These are phyloP conservation scores for Leishmania gerbilli DNA, from an alignment of 208 protist species.

Conservation along the genomic window DNA sequence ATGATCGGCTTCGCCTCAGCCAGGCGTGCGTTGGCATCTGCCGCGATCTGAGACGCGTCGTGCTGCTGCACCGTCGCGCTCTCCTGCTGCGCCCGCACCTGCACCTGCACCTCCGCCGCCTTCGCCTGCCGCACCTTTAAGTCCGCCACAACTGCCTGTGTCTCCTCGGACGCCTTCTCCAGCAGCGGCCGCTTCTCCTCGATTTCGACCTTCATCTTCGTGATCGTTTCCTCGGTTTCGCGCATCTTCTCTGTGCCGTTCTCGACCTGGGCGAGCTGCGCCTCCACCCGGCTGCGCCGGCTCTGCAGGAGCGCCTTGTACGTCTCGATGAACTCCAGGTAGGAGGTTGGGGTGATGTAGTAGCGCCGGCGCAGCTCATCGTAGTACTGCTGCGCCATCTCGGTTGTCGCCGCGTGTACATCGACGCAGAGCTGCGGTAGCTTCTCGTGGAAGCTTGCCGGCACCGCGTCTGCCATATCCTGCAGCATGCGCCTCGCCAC, in stretches of 20 bases:
- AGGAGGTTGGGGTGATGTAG: conserved; percentile 96
- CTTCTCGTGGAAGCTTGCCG: conserved; percentile 50
- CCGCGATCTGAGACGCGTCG: conserved; percentile 85
- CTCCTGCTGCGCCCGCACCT: conserved; percentile 91
- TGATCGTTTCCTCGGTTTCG: conserved; percentile 93
- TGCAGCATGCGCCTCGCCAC: conserved; percentile 89
- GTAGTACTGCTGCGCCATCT: conserved; percentile 83
- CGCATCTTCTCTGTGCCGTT: conserved; percentile 93
- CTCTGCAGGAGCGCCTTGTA: conserved; percentile 90
- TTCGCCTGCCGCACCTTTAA: conserved; percentile 86
- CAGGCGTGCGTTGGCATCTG: conserved; percentile 90
- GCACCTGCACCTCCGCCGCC: conserved; percentile 87
- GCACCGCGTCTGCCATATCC: conserved; percentile 45
- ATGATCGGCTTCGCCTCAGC: conserved; percentile 95
- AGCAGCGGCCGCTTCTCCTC: conserved; percentile 90
- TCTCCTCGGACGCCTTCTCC: conserved; percentile 89
- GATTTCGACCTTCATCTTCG: conserved; percentile 92
- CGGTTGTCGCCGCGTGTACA: conserved; percentile 79
- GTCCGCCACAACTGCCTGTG: conserved; percentile 88
- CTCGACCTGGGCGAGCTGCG: conserved; percentile 89
- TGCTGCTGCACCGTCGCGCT: conserved; percentile 86
- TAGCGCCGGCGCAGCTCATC: conserved; percentile 93
- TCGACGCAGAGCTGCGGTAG: conserved; percentile 89
- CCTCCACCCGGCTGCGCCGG: conserved; percentile 73
- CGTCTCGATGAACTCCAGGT: conserved; percentile 96